phyloP scores from a whole-genome alignment of 495 filamentous ascomycete species.

The Pyrenula massariospora region DNA sequence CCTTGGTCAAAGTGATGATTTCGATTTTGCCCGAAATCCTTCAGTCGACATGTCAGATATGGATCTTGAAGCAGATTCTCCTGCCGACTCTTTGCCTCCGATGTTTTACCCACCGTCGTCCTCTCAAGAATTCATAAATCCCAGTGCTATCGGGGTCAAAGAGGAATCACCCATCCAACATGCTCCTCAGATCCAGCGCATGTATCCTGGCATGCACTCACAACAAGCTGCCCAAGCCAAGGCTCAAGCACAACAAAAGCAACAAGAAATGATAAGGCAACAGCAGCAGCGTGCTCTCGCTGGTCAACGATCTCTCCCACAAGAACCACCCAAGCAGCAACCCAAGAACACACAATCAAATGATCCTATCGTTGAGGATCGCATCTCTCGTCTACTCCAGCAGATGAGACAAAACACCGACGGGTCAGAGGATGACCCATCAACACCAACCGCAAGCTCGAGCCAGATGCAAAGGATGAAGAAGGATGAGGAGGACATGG shows the following conservation, averaged over 20 bases:
- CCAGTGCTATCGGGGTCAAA: conserved; percentile 53
- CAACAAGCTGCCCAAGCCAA: conserved; percentile 71
- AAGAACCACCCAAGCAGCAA: conserved; percentile 32
- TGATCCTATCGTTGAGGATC: conserved; percentile 69
- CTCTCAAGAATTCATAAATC: conserved; percentile 48
- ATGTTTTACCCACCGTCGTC: conserved; percentile 40
- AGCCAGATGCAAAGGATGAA: conserved; percentile 47
- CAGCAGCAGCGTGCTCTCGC: conserved; percentile 35
- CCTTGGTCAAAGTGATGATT: conserved; percentile 30
- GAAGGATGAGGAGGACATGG: conserved; percentile 97
- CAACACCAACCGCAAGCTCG: conserved; percentile 26
- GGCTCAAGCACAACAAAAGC: conserved; percentile 55
- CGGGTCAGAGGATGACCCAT: conserved; percentile 36
- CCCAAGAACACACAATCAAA: conserved; percentile 11
- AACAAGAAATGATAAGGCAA: conserved; percentile 48
- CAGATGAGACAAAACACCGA: conserved; percentile 64
- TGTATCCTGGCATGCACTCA: conserved; percentile 86
- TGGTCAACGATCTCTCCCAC: conserved; percentile 10
- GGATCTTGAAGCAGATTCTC: conserved; percentile 35
- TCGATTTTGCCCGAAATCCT: conserved; percentile 49
- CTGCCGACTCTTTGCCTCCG: conserved; percentile 38
- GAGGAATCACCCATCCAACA: conserved; percentile 33
- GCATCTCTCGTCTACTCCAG: conserved; percentile 71
- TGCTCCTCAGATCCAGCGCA: conserved; percentile 49
- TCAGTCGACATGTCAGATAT: conserved; percentile 39